These are phyloP conservation scores for Chaetomium tenue DNA, from an alignment of 495 filamentous ascomycete species.

Conservation along the genomic window DNA sequence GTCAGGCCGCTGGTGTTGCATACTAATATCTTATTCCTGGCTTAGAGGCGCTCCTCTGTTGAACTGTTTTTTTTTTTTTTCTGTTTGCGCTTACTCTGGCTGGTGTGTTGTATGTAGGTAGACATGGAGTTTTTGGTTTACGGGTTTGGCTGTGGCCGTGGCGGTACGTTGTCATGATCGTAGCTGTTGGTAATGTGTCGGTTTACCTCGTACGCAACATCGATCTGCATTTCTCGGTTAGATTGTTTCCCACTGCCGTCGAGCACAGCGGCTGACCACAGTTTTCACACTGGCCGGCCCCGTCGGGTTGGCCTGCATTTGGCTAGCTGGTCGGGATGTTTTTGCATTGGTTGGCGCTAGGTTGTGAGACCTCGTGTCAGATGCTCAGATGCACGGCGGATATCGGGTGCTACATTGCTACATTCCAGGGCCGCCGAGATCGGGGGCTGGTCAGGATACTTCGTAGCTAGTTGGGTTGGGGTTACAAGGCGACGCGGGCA, in stretches of 20 bases:
- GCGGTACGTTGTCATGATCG: not conserved
- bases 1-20: slow-evolving; percentile 13
- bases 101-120: slow-evolving; percentile 4
- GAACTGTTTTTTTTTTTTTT: not conserved
- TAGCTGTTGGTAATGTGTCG: not conserved
- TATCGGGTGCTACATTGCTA: not conserved
- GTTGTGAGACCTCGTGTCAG: slow-evolving; percentile 14
- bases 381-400: slow-evolving; percentile 9
- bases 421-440: slow-evolving; percentile 1
- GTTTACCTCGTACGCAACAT: not conserved
- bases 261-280: not conserved
- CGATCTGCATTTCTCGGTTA: no score
- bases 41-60: not conserved
- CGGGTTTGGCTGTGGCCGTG: not conserved
- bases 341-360: not conserved
- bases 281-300: not conserved
- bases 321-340: not conserved
- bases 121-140: slow-evolving; percentile 4
- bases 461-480: no score
- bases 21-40: slow-evolving; percentile 13
- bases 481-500: no score
- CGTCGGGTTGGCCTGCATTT: not conserved
- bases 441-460: not conserved
- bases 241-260: no score
- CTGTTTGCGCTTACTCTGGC: not conserved